These are phyloP conservation scores for Macroventuria anomochaeta DNA, from an alignment of 2,329 filamentous ascomycete genomes.

Conservation along the genomic window DNA sequence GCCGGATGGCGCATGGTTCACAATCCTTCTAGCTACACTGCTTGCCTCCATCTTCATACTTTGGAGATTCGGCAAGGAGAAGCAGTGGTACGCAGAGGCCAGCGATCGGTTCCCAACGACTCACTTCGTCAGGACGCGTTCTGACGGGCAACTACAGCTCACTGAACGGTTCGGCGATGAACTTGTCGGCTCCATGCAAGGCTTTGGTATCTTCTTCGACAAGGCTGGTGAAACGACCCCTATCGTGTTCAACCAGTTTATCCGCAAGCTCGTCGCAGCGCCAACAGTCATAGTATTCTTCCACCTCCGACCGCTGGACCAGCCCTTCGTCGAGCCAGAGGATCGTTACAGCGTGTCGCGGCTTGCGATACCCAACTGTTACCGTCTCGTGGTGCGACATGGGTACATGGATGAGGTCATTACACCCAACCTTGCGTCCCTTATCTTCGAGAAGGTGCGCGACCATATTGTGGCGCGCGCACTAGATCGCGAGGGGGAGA, in stretches of 20 bases:
- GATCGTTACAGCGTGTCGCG: conserved; percentile 58
- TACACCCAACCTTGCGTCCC: conserved; percentile 63
- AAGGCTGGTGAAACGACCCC: conserved; percentile 72
- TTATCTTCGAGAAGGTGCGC: conserved; percentile 65
- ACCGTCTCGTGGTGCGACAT: conserved; percentile 72
- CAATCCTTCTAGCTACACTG: conserved; percentile 67
- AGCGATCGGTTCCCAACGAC: conserved; percentile 61
- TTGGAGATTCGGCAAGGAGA: conserved; percentile 81
- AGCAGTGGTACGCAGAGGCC: conserved; percentile 74
- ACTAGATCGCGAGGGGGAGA: conserved; percentile 37
- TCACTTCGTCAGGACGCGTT: conserved; percentile 49
- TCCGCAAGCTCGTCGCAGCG: conserved; percentile 71
- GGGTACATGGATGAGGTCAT: conserved; percentile 77
- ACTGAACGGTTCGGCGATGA: conserved; percentile 48
- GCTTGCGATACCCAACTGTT: conserved; percentile 66
- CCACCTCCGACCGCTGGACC: conserved; percentile 69
- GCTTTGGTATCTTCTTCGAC: conserved; percentile 79
- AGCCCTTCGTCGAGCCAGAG: conserved; percentile 53
- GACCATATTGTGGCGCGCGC: conserved; percentile 43
- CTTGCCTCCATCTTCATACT: conserved; percentile 72
- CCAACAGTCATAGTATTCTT: conserved; percentile 75
- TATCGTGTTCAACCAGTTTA: conserved; percentile 73
- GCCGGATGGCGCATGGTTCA: conserved; percentile 80
- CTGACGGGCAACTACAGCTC: conserved; percentile 46
- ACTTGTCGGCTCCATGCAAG: conserved; percentile 49